Evolutionary conservation across 306 rosid species (phyloP).

Genomic region (Chamaecrista fasciculata): DNA sequence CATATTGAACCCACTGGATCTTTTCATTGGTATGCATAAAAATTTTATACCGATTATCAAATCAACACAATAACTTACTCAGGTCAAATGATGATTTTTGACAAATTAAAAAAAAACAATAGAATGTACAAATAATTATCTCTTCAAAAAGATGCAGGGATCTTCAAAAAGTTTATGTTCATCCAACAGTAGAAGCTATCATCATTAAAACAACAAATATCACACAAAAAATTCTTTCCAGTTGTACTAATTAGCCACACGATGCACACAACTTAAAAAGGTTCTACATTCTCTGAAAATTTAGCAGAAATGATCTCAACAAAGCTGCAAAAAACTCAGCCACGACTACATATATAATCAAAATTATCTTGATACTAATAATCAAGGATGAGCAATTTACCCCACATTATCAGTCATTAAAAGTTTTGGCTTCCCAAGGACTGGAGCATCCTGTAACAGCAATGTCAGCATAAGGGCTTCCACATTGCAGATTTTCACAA

Average conservation of each 20-base stretch:
- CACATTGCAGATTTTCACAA: constrained; percentile 1
- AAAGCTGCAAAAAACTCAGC: not conserved
- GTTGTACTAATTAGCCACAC: too few relatives aligned
- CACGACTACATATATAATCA: not conserved
- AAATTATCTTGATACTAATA: constrained; percentile 20
- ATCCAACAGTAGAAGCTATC: too few relatives aligned
- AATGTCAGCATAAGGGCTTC: constrained; percentile 34
- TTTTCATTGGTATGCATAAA: constrained; percentile 64
- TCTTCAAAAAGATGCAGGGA: too few relatives aligned
- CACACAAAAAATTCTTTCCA: too few relatives aligned
- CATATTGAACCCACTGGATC: constrained; percentile 93
- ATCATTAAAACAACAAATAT: too few relatives aligned
- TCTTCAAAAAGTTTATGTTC: too few relatives aligned
- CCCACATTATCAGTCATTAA: constrained; percentile 56
- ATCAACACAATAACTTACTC: too few relatives aligned
- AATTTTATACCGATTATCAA: too few relatives aligned
- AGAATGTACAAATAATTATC: too few relatives aligned
- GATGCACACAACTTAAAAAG: too few relatives aligned
- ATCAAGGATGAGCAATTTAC: constrained; percentile 53
- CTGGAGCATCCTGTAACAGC: constrained; percentile 82
- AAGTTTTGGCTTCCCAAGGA: constrained; percentile 93
- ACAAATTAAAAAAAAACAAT: too few relatives aligned
- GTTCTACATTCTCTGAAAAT: not conserved
- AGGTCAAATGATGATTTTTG: too few relatives aligned
- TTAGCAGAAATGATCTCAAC: not conserved